Percentiles rank a stretch among this genome's conserved stretches.
These are phyloP conservation scores for Apiospora malaysiana DNA, from an alignment of 2,329 filamentous ascomycete genomes.

Conservation along the genomic window DNA sequence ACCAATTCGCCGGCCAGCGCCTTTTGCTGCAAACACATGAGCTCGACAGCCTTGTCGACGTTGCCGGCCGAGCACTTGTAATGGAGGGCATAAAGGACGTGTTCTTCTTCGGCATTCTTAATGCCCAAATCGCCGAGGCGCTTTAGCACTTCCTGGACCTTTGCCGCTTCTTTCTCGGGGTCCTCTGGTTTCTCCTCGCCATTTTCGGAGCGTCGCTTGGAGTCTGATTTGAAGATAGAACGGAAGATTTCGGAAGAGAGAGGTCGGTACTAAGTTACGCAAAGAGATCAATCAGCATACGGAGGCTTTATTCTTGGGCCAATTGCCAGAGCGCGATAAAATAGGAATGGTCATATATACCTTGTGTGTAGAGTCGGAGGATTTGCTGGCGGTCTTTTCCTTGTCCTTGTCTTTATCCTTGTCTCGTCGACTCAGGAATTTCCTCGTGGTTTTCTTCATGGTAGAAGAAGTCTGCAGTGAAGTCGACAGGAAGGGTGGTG, in stretches of 20 bases:
- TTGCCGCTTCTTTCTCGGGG: conserved; percentile 49
- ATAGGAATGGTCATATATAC: conserved; percentile 42
- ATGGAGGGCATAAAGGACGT: conserved; percentile 60
- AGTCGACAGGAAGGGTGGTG: conserved; percentile 18
- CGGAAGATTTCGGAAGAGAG: conserved; percentile 64
- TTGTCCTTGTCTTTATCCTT: conserved; percentile 48
- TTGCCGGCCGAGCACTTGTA: conserved; percentile 72
- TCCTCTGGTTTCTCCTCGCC: conserved; percentile 53
- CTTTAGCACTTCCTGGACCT: conserved; percentile 44
- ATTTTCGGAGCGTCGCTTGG: conserved; percentile 53
- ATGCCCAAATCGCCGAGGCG: conserved; percentile 49
- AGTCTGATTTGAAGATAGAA: conserved; percentile 68
- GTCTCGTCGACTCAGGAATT: conserved; percentile 74
- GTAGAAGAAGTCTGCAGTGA: conserved; percentile 29
- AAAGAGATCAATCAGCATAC: conserved; percentile 15
- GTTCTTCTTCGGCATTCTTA: conserved; percentile 60
- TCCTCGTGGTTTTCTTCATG: conserved; percentile 60
- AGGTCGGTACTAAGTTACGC: conserved; percentile 52
- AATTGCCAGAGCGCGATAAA: neutral
- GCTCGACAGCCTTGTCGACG: conserved; percentile 73
- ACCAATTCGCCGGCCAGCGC: conserved; percentile 80
- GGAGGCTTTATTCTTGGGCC: neutral
- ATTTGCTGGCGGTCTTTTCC: conserved; percentile 45
- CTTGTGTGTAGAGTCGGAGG: conserved; percentile 59
- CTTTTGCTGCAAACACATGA: conserved; percentile 80